Conservation (phyloP, 2,329 filamentous ascomycete genomes). For the Hymenoscyphus fraxineus region DNA sequence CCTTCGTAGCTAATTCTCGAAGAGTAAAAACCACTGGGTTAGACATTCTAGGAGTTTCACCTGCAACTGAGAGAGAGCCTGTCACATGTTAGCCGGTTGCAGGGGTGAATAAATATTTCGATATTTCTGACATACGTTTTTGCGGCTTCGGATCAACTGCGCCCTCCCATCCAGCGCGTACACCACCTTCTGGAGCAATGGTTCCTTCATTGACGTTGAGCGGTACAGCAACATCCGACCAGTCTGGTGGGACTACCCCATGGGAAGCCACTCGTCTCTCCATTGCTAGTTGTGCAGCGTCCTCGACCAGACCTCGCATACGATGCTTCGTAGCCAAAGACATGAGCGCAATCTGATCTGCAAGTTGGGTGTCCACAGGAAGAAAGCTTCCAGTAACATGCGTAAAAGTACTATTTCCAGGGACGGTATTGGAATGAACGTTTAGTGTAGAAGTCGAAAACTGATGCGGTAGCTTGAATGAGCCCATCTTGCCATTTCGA, state of each 20-base stretch:
- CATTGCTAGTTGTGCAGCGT: slow-evolving; percentile 66
- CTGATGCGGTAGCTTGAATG: slow-evolving; percentile 30
- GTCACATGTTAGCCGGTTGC: slow-evolving; percentile 32
- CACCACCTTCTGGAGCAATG: slow-evolving; percentile 26
- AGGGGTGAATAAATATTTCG: slow-evolving; percentile 16
- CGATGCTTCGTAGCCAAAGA: slow-evolving; percentile 81
- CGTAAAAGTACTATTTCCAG: slow-evolving; percentile 58
- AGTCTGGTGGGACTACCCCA: slow-evolving; percentile 72
- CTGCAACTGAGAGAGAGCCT: slow-evolving; percentile 34
- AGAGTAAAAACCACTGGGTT: slow-evolving; percentile 48
- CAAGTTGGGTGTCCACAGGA: slow-evolving; percentile 69
- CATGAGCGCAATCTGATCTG: slow-evolving; percentile 77
- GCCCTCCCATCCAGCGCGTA: slow-evolving; percentile 41
- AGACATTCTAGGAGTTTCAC: slow-evolving; percentile 41
- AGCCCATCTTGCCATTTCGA: slow-evolving; percentile 49
- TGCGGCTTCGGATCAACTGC: slow-evolving; percentile 52
- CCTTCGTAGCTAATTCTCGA: slow-evolving; percentile 59
- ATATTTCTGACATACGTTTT: slow-evolving; percentile 41
- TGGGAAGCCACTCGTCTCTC: slow-evolving; percentile 75
- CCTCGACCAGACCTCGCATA: slow-evolving; percentile 70
- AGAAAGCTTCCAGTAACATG: slow-evolving; percentile 65
- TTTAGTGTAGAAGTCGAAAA: slow-evolving; percentile 40
- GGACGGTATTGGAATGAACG: slow-evolving; percentile 53
- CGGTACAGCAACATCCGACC: slow-evolving; percentile 64
- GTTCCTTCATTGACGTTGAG: slow-evolving; percentile 36